Evolutionary conservation across 371 early-diverging fungal genomes (phyloP), one percentile per base, ranked within the genome.

Genomic region (Blakeslea trispora): DNA sequence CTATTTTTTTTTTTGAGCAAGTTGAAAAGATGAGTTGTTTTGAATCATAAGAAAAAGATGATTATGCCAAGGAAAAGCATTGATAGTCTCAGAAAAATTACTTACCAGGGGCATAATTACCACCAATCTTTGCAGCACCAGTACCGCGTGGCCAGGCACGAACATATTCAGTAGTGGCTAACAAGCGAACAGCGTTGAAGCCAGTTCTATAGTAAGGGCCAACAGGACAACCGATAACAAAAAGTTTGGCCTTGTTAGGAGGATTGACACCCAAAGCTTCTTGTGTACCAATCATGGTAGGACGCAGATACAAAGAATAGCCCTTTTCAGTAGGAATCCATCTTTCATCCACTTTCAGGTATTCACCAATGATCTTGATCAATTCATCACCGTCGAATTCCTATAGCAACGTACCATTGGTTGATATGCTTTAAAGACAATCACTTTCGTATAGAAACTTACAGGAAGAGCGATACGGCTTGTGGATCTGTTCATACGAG

Each of bases 61-160:
- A n/a, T n/a, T n/a, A n/a, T n/a, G n/a, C n/a, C n/a, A n/a, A n/a
- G n/a, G n/a, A n/a, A n/a, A n/a, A n/a, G 13, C 17, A 42, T n/a
- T 7, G 42, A 47, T 51, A 24, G n/a, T n/a, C n/a, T n/a, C n/a
- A n/a, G n/a, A n/a, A n/a, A n/a, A n/a, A n/a, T 15, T 41, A 41
- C 50, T 53, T 75, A 73, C 75, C 75, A 34, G 70, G 67, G 34
- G 76, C 79, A 69, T 94, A 94, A 78, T 94, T 94, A 53, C 82
- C 92, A 59, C 98, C 97, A 61, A 96, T 71, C 86, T 98, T 98
- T 61, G 86, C 83, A 71, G 89, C 90, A 61, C 97, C 97, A 5
- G 95, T 93, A 55, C 98, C 97, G 13, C 97, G 96, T 22, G 97
- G 97, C 96, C 96, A 96, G 15, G 98, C 97, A 56, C 98, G 89